Evolutionary conservation across 148 eudicot species (phyloP), one percentile per base, ranked within the genome.

Genomic region (Amaranthus palmeri): DNA sequence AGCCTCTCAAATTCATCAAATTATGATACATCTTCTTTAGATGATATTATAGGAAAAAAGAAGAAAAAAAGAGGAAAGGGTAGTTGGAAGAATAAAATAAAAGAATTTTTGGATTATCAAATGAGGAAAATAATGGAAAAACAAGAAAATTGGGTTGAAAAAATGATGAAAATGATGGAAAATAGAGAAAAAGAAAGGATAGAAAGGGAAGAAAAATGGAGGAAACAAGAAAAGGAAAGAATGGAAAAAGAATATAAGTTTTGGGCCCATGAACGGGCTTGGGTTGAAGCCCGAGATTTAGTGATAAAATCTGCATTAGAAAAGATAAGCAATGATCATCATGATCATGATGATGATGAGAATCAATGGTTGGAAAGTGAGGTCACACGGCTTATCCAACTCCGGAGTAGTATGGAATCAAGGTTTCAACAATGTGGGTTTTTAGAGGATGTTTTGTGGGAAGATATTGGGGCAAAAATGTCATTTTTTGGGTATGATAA

Each of bases 111-210:
- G 9, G 97, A 90, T 49, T 8, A 62, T 2, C 93, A 96, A 72
- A 92, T 92, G 96, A 88, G 79, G 83, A 92, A 81, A 71, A 57
- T 96, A 36, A 90, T 96, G 92, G 97, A 88, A 67, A 96, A 88
- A 59, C 97, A 96, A 78, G 99, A 96, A 51, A 79, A 80, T 3
- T 88, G 90, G 93, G 61, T 90, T 15, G 93, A 92, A 61, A 88
- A 81, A 61, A 88, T 90, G 86, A 80, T 83, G 85, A 84, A 53
- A 18, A 83, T 88, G 0, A 73, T 96, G 9, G 97, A 96, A 47
- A 64, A 74, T 4, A 87, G 88, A 52, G 99, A 96, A 75, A 75
- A 79, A 69, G 97, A 96, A 81, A 92, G 99, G 79, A 54, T 78
- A 58, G 10, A 65, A 50, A 84, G 96, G 67, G 99, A 92, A 70